These are phyloP conservation scores for Penicillium waksmanii DNA, from an alignment of 495 filamentous ascomycete genomes.

Conservation along the genomic window DNA sequence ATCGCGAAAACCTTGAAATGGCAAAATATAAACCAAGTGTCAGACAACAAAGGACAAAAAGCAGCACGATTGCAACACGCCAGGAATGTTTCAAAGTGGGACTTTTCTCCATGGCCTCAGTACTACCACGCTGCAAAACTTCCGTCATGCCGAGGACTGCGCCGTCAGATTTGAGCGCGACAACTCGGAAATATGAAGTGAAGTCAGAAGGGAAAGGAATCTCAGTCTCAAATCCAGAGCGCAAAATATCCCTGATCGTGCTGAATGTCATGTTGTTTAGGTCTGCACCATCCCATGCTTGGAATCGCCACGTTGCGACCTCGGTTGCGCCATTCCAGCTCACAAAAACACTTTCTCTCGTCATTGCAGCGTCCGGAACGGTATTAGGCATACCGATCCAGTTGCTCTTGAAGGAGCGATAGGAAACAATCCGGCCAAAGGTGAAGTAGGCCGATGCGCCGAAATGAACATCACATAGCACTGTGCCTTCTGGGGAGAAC, in stretches of 20 bases:
- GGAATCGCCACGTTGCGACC: conserved; percentile 40
- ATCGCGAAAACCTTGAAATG: conserved; percentile 13
- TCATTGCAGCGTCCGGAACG: conserved; percentile 30
- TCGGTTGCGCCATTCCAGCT: conserved; percentile 56
- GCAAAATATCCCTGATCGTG: conserved; percentile 14
- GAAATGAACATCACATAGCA: conserved; percentile 50
- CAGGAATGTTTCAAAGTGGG: conserved; percentile 8
- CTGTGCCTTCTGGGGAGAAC: conserved; percentile 52
- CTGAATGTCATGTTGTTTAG: conserved; percentile 24
- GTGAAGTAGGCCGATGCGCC: conserved; percentile 42
- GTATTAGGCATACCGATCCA: conserved; percentile 43
- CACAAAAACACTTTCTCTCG: conserved; percentile 35
- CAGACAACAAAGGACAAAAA: conserved; percentile 21
- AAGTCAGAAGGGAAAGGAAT: conserved; percentile 15
- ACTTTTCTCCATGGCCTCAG: neutral
- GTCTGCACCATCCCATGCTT: conserved; percentile 31
- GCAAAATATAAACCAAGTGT: conserved; percentile 18
- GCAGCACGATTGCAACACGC: conserved; percentile 10
- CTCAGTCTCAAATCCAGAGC: conserved; percentile 29
- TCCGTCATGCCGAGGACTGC: conserved; percentile 23
- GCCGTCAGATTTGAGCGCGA: conserved; percentile 19
- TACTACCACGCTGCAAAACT: conserved; percentile 4
- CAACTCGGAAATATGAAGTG: conserved; percentile 22
- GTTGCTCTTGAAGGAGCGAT: conserved; percentile 37
- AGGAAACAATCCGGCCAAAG: conserved; percentile 43